Evolutionary conservation across 2,329 filamentous ascomycete species (phyloP).

Genomic region (Claviceps pazoutovae): DNA sequence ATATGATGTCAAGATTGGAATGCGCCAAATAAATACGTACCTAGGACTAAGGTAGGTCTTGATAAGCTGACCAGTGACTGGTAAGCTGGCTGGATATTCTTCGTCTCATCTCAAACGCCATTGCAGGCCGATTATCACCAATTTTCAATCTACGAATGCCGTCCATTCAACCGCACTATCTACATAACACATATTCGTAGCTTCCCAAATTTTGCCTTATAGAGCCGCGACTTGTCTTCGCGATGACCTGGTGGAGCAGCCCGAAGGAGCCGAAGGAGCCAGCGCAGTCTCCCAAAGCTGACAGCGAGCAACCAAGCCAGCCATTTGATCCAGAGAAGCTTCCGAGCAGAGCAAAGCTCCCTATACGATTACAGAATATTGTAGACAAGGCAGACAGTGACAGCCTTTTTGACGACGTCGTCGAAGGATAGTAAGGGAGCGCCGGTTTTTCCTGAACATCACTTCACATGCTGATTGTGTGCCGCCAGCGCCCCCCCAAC

Average conservation of each 20-base stretch:
- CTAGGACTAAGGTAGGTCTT: too few species aligned
- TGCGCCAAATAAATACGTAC: too few species aligned
- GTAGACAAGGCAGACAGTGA: slow-evolving; percentile 46
- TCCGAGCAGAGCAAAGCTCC: slow-evolving; percentile 36
- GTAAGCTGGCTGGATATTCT: too few species aligned
- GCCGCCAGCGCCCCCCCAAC: slow-evolving; percentile 44
- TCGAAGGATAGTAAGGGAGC: slow-evolving; percentile 59
- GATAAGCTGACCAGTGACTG: too few species aligned
- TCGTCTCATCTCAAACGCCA: too few species aligned
- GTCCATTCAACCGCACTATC: not conserved
- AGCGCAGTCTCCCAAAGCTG: slow-evolving; percentile 5
- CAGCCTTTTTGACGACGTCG: slow-evolving; percentile 62
- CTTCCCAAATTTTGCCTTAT: not conserved
- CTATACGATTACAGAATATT: slow-evolving; percentile 40
- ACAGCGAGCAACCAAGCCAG: slow-evolving; percentile 11
- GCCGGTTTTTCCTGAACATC: not conserved
- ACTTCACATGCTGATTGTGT: slow-evolving; percentile 1
- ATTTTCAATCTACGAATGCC: not conserved
- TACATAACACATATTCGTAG: too few species aligned
- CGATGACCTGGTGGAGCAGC: slow-evolving; percentile 31
- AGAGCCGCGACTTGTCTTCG: not conserved
- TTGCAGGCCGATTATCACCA: too few species aligned
- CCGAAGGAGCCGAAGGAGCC: slow-evolving; percentile 20
- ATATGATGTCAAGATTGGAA: not conserved
- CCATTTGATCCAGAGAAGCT: slow-evolving; percentile 32